These are phyloP conservation scores for Ceratocystis ficicola DNA, from an alignment of 2,329 filamentous ascomycete species.

Conservation along the genomic window DNA sequence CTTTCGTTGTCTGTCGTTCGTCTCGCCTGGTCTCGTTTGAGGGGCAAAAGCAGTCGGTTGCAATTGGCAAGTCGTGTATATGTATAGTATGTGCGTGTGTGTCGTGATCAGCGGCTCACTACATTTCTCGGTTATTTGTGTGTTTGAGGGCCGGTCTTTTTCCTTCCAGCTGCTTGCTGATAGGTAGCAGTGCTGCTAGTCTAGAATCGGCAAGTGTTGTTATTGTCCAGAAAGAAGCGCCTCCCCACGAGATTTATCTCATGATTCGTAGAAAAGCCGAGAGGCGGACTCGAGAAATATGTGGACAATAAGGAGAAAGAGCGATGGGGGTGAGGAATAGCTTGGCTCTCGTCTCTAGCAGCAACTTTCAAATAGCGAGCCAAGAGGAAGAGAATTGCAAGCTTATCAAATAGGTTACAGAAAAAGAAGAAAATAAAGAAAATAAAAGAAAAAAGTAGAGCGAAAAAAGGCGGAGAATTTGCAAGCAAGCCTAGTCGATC, in stretches of 20 bases:
- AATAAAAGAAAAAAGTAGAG: background rate
- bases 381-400: no score
- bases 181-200: background rate
- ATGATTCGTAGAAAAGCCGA: background rate
- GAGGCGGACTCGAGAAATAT: background rate
- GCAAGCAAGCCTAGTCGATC: background rate
- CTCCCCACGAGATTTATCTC: slow-evolving; percentile 1
- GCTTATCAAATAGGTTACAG: background rate
- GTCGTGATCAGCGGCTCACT: slow-evolving; percentile 2
- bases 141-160: background rate
- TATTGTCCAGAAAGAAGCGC: background rate
- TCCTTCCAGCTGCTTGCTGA: background rate
- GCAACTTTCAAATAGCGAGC: background rate
- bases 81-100: background rate
- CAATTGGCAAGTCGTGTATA: background rate
- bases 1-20: no score
- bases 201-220: background rate
- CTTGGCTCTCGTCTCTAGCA: background rate
- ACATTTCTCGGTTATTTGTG: background rate
- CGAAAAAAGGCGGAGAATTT: slow-evolving; percentile 2
- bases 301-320: background rate
- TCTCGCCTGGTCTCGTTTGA: no score
- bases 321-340: background rate
- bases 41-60: no score
- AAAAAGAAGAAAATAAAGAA: background rate